Evolutionary conservation across 106 monocot genomes (phyloP).

Genomic region (Platanthera zijinensis): DNA sequence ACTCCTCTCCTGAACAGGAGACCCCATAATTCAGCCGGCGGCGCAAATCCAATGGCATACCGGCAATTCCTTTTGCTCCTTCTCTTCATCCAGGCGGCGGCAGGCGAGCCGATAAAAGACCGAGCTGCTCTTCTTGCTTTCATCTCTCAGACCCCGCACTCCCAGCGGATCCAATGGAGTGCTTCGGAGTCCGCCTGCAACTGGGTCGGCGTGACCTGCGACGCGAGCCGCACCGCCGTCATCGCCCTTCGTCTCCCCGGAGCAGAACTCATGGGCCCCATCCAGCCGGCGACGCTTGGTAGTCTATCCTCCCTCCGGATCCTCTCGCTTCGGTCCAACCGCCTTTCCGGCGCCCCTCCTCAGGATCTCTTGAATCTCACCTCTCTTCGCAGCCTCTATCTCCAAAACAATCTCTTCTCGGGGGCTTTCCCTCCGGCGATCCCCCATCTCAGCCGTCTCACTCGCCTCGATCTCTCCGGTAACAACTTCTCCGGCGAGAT

Average conservation of each 20-base stretch:
- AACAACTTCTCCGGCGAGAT: conserved; percentile 56
- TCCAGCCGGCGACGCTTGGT: conserved; percentile 44
- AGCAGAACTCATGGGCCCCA: conserved; percentile 48
- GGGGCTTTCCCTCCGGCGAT: conserved; percentile 42
- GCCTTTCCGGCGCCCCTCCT: conserved; percentile 54
- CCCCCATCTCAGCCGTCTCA: conserved; percentile 21
- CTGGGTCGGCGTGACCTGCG: conserved; percentile 59
- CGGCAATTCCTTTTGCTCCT: neutral
- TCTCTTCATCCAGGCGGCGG: conserved; percentile 7
- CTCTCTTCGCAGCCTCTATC: conserved; percentile 46
- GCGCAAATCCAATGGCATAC: neutral
- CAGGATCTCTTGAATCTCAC: conserved; percentile 46
- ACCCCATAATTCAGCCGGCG: neutral
- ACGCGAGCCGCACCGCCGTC: conserved; percentile 28
- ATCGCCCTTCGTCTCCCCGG: conserved; percentile 59
- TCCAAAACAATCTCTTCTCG: conserved; percentile 60
- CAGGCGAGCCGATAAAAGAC: conserved; percentile 34
- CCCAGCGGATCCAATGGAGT: conserved; percentile 38
- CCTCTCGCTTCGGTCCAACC: conserved; percentile 74
- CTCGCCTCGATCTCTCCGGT: conserved; percentile 45
- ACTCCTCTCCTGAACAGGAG: neutral
- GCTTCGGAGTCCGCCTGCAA: conserved; percentile 34
- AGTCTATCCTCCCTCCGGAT: conserved; percentile 49
- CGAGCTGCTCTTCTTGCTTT: conserved; percentile 40
- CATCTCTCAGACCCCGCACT: conserved; percentile 32